Base-by-base conservation (phyloP, 75 land plant species). In the Pseudotsuga menziesii region DNA sequence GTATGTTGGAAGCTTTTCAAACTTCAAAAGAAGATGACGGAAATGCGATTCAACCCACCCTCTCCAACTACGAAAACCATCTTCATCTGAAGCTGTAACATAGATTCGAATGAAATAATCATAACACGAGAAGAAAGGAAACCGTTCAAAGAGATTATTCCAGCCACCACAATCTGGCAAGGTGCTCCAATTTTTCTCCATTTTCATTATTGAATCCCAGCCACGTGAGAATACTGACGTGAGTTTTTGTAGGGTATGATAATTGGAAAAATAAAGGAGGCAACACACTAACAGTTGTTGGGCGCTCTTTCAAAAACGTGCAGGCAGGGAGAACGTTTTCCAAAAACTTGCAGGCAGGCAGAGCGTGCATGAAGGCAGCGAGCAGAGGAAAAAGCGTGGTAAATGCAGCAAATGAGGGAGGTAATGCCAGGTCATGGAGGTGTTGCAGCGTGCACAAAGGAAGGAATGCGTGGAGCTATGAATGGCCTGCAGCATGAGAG, bases 21-120 rank as follows among this genome's bases (percentile, higher is more conserved):
- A 64, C 87, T 85, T 85, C 52, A 78, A 29, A 54, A 85, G 72
- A 72, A 86, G 88, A 73, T 39, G 61, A 56, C 71, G 85, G 71
- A 86, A 74, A n/a, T 83, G 88, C 19, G 85, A 86, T 66, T 86
- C 83, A 20, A 78, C 80, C 88, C 85, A 83, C 14, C 85, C 85
- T 55, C 73, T 79, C 88, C 88, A 86, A 55, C 77, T 84, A 58
- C 75, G 74, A 14, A 86, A 69, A 19, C 76, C 88, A 52, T 83
- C 83, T 7, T 58, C 61, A 57, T 83, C 44, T 41, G 72, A 26
- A 70, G 85, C 77, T 6, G 78, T 69, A 72, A 86, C 77, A 39
- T 54, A 71, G 55, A 86, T 72, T 72, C 75, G 83, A 57, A 80
- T 57, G 69, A 83, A 86, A 44, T 71, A 75, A 0, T 58, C 11